Evolutionary conservation across 2,329 filamentous ascomycete species (phyloP).

Genomic region (Fusarium coicis): DNA sequence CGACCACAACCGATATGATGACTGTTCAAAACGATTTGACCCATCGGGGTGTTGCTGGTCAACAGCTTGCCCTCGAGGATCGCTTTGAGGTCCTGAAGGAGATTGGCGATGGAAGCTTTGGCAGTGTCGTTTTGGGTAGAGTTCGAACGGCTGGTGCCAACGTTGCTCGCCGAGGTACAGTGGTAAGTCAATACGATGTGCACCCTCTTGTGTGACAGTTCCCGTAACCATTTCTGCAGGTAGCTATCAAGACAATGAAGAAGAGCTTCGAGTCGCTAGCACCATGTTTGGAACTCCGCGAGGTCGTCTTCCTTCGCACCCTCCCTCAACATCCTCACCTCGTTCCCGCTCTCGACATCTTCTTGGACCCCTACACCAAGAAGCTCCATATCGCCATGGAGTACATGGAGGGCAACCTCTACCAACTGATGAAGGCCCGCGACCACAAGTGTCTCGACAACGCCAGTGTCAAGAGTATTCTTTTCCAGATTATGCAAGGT

Average conservation of each 20-base stretch:
- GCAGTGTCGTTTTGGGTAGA: conserved; percentile 91
- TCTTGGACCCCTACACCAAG: conserved; percentile 93
- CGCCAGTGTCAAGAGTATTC: conserved; percentile 93
- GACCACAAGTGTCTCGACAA: conserved; percentile 95
- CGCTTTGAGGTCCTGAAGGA: conserved; percentile 98
- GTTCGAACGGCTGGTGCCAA: conserved; percentile 90
- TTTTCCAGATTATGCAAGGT: conserved; percentile 96
- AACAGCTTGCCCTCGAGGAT: conserved; percentile 81
- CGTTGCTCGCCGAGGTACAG: conserved; percentile 87
- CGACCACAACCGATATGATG: conserved; percentile 64
- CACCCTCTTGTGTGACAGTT: conserved; percentile 20
- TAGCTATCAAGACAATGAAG: conserved; percentile 99
- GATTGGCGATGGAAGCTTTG: conserved; percentile 98
- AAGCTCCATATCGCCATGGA: conserved; percentile 99
- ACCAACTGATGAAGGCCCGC: conserved; percentile 97
- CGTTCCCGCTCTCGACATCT: conserved; percentile 97
- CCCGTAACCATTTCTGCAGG: conserved; percentile 61
- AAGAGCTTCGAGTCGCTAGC: conserved; percentile 95
- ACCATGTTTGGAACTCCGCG: conserved; percentile 90
- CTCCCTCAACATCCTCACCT: conserved; percentile 89
- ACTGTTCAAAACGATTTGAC: conserved; percentile 79
- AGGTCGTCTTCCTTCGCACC: conserved; percentile 95
- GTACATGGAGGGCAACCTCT: conserved; percentile 99
- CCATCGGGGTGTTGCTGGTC: conserved; percentile 72
- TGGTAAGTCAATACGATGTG: conserved; percentile 71